phyloP scores from a whole-genome alignment of 257 asterid species.

The Echium plantagineum region DNA sequence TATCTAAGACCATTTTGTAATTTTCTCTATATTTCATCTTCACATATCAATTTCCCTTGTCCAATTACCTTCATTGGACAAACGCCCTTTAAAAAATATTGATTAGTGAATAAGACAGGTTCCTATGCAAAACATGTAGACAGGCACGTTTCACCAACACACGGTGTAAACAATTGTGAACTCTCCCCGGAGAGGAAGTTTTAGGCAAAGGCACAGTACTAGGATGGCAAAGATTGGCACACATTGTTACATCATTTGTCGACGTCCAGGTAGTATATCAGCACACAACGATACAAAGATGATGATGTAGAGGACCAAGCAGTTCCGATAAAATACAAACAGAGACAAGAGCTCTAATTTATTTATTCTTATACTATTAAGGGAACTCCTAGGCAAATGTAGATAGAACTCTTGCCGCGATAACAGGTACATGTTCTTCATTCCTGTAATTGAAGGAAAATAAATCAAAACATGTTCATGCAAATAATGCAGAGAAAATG shows the following conservation, averaged over 20 bases:
- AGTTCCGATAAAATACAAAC: background rate
- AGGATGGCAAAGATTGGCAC: background rate
- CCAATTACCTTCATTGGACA: no score
- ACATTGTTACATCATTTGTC: background rate
- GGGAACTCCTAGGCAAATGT: background rate
- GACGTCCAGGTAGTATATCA: background rate
- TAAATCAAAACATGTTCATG: background rate
- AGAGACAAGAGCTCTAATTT: background rate
- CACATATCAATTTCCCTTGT: no score
- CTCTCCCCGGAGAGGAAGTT: no score
- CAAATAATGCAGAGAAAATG: background rate
- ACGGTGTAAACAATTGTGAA: no score
- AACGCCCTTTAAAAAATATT: no score
- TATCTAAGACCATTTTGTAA: no score
- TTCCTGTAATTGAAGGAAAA: slow-evolving; percentile 11
- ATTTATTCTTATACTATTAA: background rate
- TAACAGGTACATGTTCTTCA: background rate
- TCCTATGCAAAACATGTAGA: no score
- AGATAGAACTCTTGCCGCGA: background rate
- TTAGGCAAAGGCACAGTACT: no score
- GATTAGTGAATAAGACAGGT: no score
- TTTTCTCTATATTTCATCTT: no score
- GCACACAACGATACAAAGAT: background rate
- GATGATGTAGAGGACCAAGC: background rate
- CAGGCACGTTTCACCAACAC: no score